A percentile compares a stretch with the other conserved stretches of the same genome.
These are phyloP conservation scores for Arthrobotrys iridis DNA, from an alignment of 2,329 filamentous ascomycete genomes.

Conservation along the genomic window DNA sequence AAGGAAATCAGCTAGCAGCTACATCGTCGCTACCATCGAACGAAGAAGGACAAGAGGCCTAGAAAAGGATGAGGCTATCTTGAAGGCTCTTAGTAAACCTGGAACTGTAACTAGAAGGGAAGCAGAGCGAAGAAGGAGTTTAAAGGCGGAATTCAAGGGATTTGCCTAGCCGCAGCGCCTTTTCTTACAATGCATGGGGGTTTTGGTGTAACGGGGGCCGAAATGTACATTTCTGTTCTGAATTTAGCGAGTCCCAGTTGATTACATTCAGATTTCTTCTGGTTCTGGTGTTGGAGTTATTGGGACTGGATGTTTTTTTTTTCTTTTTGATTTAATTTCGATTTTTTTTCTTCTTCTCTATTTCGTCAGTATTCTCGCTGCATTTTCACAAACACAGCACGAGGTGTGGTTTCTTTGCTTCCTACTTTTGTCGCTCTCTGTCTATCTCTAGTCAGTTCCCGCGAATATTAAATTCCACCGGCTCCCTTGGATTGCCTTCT, in stretches of 20 bases:
- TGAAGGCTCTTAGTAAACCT: constrained; percentile 36
- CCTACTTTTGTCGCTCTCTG: not conserved
- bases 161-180: not conserved
- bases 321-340: not conserved
- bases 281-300: not conserved
- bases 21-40: constrained; percentile 8
- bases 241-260: not conserved
- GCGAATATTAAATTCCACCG: not conserved
- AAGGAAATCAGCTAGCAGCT: constrained; percentile 24
- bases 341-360: not conserved
- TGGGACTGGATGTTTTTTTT: too few species aligned
- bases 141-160: constrained; percentile 37
- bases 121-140: constrained; percentile 35
- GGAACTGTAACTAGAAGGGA: constrained; percentile 36
- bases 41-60: constrained; percentile 30
- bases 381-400: not conserved
- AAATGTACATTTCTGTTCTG: not conserved
- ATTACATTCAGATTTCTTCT: not conserved
- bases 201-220: too few species aligned
- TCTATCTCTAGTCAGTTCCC: not conserved
- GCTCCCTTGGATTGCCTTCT: constrained; percentile 9
- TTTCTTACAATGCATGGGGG: not conserved
- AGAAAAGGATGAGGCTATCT: constrained; percentile 40
- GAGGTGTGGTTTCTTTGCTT: not conserved
- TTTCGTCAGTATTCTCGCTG: too few species aligned